Base-by-base conservation (phyloP, 2,329 filamentous ascomycete genomes). In the Fusarium cyanostomum region DNA sequence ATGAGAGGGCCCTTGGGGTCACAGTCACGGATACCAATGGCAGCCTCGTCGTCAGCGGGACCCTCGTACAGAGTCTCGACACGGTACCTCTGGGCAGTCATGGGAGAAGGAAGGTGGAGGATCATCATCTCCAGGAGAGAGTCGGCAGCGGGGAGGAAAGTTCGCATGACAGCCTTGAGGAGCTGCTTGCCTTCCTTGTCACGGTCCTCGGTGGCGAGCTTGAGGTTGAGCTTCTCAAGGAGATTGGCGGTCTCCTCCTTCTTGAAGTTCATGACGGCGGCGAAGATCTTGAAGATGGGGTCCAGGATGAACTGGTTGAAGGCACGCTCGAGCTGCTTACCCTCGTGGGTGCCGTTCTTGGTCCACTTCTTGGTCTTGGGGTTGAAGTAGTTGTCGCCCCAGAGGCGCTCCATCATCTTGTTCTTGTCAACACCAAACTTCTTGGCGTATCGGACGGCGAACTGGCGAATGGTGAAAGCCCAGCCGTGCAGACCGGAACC, bases 361-460 rank as follows among this genome's bases (percentile, higher is more conserved):
- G 94, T 94, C 95, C 95, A 99, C 90, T 99, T 99, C 92, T 98
- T 99, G 86, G 95, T 99, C 84, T 92, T 88, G 74, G 95, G 92
- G 89, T 99, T 98, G 92, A 99, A 99, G 89, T 88, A 99, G 88
- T 93, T 97, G 89, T 99, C 95, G 73, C 95, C 95, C 95, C 95
- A 99, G 73, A 99, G 92, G 90, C 95, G 93, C 86, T 97, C 92
- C 92, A 98, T 97, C 95, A 99, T 97, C 92, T 98, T 98, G 86
- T 89, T 91, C 82, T 94, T 94, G 89, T 99, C 94, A 75, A 99
- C 95, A 91, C 95, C 95, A 77, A 99, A 99, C 86, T 99, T 99
- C 93, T 98, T 98, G 83, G 94, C 91, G 82, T 99, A 99, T 76
- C 90, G 89, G 78, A 88, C 81, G 74, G 95, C 95, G 82, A 99